Evolutionary conservation across 2,329 filamentous ascomycete species (phyloP).

Genomic region (Cordyceps fumosorosea): DNA sequence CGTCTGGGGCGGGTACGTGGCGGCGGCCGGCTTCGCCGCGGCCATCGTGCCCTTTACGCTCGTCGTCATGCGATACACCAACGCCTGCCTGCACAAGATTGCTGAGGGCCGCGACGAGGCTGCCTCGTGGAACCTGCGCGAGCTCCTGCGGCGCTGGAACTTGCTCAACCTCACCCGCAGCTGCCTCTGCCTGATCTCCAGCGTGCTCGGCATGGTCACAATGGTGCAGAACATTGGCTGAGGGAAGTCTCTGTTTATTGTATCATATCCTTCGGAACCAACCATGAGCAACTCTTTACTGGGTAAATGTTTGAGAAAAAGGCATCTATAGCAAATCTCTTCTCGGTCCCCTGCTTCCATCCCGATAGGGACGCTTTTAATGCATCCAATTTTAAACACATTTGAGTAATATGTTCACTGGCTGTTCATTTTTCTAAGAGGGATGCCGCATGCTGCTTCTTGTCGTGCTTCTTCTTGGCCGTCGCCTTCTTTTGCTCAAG

Average conservation of each 20-base stretch:
- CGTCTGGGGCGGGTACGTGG: slow-evolving; percentile 28
- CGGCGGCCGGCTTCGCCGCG: slow-evolving; percentile 27
- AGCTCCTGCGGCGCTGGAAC: slow-evolving; percentile 19
- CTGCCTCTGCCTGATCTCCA: slow-evolving; percentile 26
- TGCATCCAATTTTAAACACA: background rate
- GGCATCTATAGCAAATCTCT: slow-evolving; percentile 1
- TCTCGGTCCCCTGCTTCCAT: background rate
- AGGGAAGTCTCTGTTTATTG: background rate
- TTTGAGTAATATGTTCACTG: background rate
- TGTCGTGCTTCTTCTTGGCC: background rate
- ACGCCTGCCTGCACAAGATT: slow-evolving; percentile 24
- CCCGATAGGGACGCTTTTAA: background rate
- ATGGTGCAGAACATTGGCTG: slow-evolving; percentile 9
- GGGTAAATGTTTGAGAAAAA: background rate
- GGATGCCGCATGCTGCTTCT: background rate
- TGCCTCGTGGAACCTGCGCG: slow-evolving; percentile 13
- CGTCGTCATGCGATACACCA: slow-evolving; percentile 31
- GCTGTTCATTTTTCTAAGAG: no score
- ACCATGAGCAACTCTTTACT: no score
- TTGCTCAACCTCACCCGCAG: slow-evolving; percentile 25
- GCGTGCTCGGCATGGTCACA: slow-evolving; percentile 16
- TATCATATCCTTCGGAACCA: no score
- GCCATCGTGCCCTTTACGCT: slow-evolving; percentile 35
- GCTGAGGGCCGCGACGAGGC: slow-evolving; percentile 17
- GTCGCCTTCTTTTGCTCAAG: background rate